Base-by-base conservation (phyloP, 768 basidiomycete species). In the Boletus reticulatus region DNA sequence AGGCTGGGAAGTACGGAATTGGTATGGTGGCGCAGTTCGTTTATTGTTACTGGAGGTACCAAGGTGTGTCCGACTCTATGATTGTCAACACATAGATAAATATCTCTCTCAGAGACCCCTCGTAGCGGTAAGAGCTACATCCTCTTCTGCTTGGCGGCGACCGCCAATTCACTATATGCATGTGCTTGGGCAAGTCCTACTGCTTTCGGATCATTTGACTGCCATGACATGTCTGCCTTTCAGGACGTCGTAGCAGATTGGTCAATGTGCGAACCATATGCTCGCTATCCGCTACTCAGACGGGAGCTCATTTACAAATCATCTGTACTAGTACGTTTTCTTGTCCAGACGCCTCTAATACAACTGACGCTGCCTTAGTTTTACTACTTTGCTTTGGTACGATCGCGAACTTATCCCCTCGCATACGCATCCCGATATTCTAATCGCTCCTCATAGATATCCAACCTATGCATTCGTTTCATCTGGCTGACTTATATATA, bases 191-290 rank as follows among this genome's bases (percentile, higher is more conserved):
- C 91, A 64, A 51, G 84, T 65, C 49, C 7, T n/a, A 41, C 31
- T 10, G 2, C 17, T 38, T 50, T 20, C 12, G 11, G 14, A 39
- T 31, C 11, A 46, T 38, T 27, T 10, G n/a, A 45, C 6, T 20
- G 27, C 29, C 7, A 41, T 36, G n/a, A 39, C 37, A 43, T 22
- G 34, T 46, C 27, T 53, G 32, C 52, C n/a, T 39, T 36, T 52
- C 59, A 92, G 93, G 94, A 97, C 64, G 69, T 94, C 32, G 65
- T 88, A 9, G 89, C 95, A 84, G 96, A 98, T 69, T 98, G 96
- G 96, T 92, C 89, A 2, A 67, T 98, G 43, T 74, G 93, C 41
- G 78, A 82, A 53, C 76, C 79, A 5, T 84, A 76, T 53, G 75
- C 78, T 8, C 75, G 62, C 56, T 76, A 88, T 59, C 80, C 74